A percentile compares a stretch with the other conserved stretches of the same genome.
phyloP scores from a whole-genome alignment of 176 grass and related monocot genomes.

The Rhynchospora tenuis region DNA sequence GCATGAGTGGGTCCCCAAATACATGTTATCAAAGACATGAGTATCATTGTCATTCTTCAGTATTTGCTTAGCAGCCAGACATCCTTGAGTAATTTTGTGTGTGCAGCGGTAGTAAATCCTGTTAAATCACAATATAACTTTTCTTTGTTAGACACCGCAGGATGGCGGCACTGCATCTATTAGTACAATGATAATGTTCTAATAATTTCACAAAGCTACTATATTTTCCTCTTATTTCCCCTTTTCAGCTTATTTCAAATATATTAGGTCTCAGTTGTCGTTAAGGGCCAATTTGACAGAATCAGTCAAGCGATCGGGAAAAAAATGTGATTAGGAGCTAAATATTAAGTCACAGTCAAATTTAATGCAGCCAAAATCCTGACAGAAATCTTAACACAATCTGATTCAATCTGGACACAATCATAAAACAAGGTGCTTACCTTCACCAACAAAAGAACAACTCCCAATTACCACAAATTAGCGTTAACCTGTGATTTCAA shows the following conservation, averaged over 20 bases:
- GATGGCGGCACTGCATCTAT: background rate
- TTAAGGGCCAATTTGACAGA: no score
- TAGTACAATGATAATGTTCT: no score
- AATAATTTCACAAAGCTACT: no score
- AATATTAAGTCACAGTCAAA: background rate
- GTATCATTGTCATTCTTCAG: conserved; percentile 61
- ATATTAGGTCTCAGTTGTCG: background rate
- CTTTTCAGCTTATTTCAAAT: background rate
- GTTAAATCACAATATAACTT: background rate
- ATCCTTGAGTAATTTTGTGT: conserved; percentile 31
- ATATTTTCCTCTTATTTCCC: no score
- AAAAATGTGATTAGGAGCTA: background rate
- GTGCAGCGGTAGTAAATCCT: conserved; percentile 75
- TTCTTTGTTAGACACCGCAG: background rate
- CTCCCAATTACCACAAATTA: background rate
- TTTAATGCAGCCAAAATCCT: background rate
- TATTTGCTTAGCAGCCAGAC: conserved; percentile 60
- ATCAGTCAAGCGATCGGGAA: no score
- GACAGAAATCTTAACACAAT: background rate
- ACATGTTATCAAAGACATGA: conserved; percentile 50
- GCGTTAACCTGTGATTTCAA: background rate
- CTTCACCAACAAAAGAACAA: background rate
- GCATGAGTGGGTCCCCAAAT: conserved; percentile 62
- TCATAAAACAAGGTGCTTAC: background rate
- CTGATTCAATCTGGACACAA: conserved; percentile 16